Evolutionary conservation across 495 filamentous ascomycete genomes (phyloP).

Genomic region (Talaromyces liani): DNA sequence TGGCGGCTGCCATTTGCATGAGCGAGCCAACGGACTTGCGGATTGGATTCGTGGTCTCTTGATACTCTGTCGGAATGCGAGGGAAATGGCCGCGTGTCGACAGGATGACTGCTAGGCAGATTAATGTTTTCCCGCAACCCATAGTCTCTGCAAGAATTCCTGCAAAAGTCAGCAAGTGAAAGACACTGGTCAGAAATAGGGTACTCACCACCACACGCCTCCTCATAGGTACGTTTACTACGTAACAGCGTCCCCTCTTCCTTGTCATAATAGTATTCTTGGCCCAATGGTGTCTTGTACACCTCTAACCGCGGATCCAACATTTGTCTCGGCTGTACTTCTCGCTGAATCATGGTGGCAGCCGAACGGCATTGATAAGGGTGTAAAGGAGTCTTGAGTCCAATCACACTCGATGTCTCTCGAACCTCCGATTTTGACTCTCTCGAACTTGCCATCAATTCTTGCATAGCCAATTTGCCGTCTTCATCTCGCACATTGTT

Average conservation of each 20-base stretch:
- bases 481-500: conserved; percentile 47
- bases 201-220: conserved; percentile 57
- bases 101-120: conserved; percentile 76
- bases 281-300: conserved; percentile 50
- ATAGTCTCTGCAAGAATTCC: conserved; percentile 51
- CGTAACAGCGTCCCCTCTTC: conserved; percentile 51
- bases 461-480: conserved; percentile 51
- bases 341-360: conserved; percentile 79
- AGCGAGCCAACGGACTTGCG: conserved; percentile 44
- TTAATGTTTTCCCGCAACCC: conserved; percentile 81
- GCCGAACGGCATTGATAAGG: conserved; percentile 76
- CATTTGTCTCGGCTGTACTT: conserved; percentile 53
- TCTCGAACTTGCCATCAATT: conserved; percentile 37
- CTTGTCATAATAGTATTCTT: conserved; percentile 65
- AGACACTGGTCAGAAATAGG: neutral
- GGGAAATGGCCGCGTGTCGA: conserved; percentile 67
- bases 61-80: conserved; percentile 54
- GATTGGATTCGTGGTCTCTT: conserved; percentile 30
- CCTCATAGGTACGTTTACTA: conserved; percentile 64
- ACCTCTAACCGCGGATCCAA: conserved; percentile 67
- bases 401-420: conserved; percentile 36
- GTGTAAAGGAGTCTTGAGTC: conserved; percentile 63
- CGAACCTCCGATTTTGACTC: conserved; percentile 4
- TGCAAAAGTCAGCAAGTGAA: conserved; percentile 5
- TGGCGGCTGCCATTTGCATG: conserved; percentile 65